phyloP scores from a whole-genome alignment of 805 yeast species.

The Gaillardinia entomophila region DNA sequence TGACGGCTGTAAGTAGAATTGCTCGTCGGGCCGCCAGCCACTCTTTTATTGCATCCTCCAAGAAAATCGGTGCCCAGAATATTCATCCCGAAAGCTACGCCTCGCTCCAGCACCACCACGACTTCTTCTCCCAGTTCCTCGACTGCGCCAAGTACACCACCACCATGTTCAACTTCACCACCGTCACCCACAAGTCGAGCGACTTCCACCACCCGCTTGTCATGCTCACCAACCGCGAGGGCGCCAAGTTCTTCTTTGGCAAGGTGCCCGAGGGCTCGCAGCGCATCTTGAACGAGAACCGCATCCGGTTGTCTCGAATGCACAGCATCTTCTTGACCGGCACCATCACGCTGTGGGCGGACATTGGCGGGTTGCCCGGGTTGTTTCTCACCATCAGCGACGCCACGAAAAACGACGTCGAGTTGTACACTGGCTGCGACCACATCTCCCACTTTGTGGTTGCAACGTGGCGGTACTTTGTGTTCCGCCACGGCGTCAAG shows the following conservation, averaged over 20 bases:
- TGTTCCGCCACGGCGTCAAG: conserved; percentile 68
- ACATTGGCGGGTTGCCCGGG: conserved; percentile 93
- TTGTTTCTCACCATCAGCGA: conserved; percentile 76
- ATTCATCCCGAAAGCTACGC: background rate
- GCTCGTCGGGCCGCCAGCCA: too few relatives aligned
- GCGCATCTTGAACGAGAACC: conserved; percentile 59
- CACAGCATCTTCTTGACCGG: conserved; percentile 76
- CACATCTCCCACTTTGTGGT: conserved; percentile 43
- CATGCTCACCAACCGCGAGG: conserved; percentile 44
- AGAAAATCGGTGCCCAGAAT: background rate
- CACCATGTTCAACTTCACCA: conserved; percentile 44
- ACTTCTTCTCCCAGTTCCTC: background rate
- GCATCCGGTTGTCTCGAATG: conserved; percentile 51
- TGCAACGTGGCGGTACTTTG: conserved; percentile 82
- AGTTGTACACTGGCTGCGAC: conserved; percentile 43
- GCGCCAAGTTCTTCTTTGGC: conserved; percentile 65
- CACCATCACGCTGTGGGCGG: conserved; percentile 56
- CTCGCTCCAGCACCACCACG: background rate
- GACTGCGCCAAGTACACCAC: background rate
- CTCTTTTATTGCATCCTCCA: too few relatives aligned
- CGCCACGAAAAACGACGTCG: conserved; percentile 56
- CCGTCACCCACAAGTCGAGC: conserved; percentile 47
- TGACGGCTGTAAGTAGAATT: too few relatives aligned
- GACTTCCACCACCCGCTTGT: conserved; percentile 57
- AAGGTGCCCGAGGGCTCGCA: conserved; percentile 84